Evolutionary conservation across 1,284 basidiomycete genomes (phyloP).

Genomic region (Sanghuangporus weigelae): DNA sequence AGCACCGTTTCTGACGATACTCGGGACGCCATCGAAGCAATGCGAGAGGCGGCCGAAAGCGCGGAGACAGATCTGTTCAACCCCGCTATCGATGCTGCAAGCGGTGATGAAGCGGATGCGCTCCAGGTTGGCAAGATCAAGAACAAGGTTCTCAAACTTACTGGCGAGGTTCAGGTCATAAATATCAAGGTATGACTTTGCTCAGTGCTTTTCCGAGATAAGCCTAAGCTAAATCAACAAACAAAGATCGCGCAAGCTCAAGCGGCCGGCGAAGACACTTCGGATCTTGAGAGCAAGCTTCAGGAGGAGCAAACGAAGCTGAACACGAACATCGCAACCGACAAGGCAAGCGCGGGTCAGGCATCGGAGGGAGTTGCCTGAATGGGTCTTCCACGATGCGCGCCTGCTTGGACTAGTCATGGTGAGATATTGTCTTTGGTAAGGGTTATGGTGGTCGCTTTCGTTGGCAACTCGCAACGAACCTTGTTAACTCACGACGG

Average conservation of each 20-base stretch:
- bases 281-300: conserved; percentile 26
- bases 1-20: conserved; percentile 25
- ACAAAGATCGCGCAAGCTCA: conserved; percentile 34
- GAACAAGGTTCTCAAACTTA: conserved; percentile 50
- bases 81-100: conserved; percentile 38
- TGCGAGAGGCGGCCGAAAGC: conserved; percentile 39
- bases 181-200: conserved; percentile 30
- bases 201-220: background rate
- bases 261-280: conserved; percentile 32
- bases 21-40: conserved; percentile 34
- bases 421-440: background rate
- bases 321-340: conserved; percentile 33
- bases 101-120: conserved; percentile 30
- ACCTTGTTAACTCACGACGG: background rate
- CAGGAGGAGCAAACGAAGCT: conserved; percentile 32
- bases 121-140: conserved; percentile 16
- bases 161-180: conserved; percentile 35
- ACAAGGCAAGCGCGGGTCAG: conserved; percentile 30
- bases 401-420: background rate
- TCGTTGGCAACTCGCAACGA: background rate
- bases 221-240: too few relatives aligned
- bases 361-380: conserved; percentile 30
- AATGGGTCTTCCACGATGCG: background rate
- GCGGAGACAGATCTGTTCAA: conserved; percentile 37
- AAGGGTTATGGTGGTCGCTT: too few relatives aligned